Percentiles rank a stretch among this genome's conserved stretches.
Conservation (phyloP, 345 rosid genomes). For the Nephelium lappaceum region DNA sequence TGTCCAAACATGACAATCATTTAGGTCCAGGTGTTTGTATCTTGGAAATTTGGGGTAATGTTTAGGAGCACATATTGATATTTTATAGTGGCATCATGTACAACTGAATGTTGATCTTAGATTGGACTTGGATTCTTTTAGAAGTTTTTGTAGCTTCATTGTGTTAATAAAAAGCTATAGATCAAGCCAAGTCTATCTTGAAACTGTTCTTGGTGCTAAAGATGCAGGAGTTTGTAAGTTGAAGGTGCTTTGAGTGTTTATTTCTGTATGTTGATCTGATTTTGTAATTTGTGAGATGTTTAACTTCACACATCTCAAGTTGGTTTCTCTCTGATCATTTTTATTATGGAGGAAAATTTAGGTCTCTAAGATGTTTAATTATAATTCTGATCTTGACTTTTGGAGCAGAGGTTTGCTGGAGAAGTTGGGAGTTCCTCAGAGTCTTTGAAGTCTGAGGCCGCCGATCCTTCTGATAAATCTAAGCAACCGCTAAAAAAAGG, state of each 20-base stretch:
- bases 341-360: background rate
- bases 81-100: background rate
- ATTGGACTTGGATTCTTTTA: background rate
- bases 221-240: background rate
- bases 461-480: slow-evolving; percentile 53
- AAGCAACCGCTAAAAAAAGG: slow-evolving; percentile 75
- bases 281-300: background rate
- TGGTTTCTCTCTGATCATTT: background rate
- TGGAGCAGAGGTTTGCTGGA: slow-evolving; percentile 66
- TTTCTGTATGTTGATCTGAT: background rate
- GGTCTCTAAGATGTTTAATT: background rate
- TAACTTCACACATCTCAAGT: background rate
- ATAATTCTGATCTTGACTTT: slow-evolving; percentile 23
- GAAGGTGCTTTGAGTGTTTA: background rate
- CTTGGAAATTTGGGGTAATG: background rate
- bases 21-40: background rate
- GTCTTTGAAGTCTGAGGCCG: slow-evolving; percentile 52
- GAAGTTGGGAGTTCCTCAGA: slow-evolving; percentile 57
- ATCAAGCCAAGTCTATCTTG: background rate
- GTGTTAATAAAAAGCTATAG: background rate
- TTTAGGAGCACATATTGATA: background rate
- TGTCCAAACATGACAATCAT: background rate
- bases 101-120: background rate
- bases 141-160: background rate
- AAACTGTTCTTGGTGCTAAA: background rate